Evolutionary conservation across 371 early-diverging fungal genomes (phyloP).

Genomic region (Mucor lusitanicus): DNA sequence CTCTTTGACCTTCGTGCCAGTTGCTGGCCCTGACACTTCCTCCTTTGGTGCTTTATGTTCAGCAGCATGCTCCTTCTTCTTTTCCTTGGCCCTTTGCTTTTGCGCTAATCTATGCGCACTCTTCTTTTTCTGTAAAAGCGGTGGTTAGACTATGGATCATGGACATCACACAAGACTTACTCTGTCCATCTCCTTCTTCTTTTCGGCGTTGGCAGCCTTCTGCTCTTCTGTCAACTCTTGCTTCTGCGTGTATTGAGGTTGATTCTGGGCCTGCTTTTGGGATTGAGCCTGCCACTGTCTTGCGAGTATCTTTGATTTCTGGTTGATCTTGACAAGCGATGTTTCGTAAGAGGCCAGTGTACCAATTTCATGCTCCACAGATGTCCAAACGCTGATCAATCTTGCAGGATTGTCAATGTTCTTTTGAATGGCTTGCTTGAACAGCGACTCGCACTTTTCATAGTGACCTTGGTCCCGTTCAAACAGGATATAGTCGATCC

Average conservation of each 20-base stretch:
- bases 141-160: not conserved
- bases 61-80: slow-evolving; percentile 5
- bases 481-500: slow-evolving; percentile 45
- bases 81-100: slow-evolving; percentile 17
- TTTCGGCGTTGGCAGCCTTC: not conserved
- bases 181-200: slow-evolving; percentile 7
- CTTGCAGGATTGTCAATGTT: slow-evolving; percentile 52
- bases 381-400: slow-evolving; percentile 51
- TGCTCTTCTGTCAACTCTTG: not conserved
- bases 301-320: slow-evolving; percentile 25
- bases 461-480: slow-evolving; percentile 37
- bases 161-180: not conserved
- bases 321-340: slow-evolving; percentile 27
- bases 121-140: slow-evolving; percentile 27
- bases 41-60: not conserved
- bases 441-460: slow-evolving; percentile 33
- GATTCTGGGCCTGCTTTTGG: not conserved
- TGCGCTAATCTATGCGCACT: slow-evolving; percentile 27
- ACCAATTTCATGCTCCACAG: slow-evolving; percentile 56
- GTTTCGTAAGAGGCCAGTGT: slow-evolving; percentile 26
- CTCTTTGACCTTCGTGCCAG: not conserved
- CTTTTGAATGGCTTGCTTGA: slow-evolving; percentile 44
- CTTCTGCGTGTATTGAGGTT: not conserved
- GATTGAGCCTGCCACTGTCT: slow-evolving; percentile 31
- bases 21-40: not conserved